phyloP scores from a whole-genome alignment of 306 rosid species.

The Urtica urens region DNA sequence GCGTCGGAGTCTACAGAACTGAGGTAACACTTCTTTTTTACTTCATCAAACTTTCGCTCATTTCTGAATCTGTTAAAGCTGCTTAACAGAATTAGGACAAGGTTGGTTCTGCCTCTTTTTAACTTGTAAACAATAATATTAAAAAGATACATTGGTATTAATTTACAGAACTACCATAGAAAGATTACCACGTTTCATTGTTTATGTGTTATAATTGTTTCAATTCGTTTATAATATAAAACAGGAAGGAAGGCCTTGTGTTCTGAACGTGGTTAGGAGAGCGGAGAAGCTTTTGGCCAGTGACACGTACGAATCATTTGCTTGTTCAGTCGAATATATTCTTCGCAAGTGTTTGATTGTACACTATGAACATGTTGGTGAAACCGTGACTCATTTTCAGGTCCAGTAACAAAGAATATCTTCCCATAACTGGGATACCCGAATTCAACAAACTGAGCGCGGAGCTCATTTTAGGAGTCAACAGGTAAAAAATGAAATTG shows the following conservation, averaged over 20 bases:
- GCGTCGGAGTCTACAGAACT: slow-evolving; percentile 88
- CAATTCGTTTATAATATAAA: background rate
- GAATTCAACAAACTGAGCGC: slow-evolving; percentile 86
- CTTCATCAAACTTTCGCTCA: no score
- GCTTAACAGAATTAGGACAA: background rate
- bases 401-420: slow-evolving; percentile 65
- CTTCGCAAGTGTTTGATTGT: slow-evolving; percentile 7
- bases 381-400: slow-evolving; percentile 21
- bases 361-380: background rate
- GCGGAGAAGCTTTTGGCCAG: slow-evolving; percentile 53
- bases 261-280: slow-evolving; percentile 66
- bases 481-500: slow-evolving; percentile 35
- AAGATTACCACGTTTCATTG: no score
- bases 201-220: no score
- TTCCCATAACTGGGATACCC: slow-evolving; percentile 69
- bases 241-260: slow-evolving; percentile 88
- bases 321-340: background rate
- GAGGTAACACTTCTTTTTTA: no score
- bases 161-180: no score
- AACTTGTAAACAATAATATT: no score
- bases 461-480: slow-evolving; percentile 73
- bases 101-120: no score
- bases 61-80: background rate
- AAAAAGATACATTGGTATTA: no score
- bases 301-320: slow-evolving; percentile 22